phyloP scores from a whole-genome alignment of 1,284 basidiomycete species.

The Mycosarcoma mackinlayi region DNA sequence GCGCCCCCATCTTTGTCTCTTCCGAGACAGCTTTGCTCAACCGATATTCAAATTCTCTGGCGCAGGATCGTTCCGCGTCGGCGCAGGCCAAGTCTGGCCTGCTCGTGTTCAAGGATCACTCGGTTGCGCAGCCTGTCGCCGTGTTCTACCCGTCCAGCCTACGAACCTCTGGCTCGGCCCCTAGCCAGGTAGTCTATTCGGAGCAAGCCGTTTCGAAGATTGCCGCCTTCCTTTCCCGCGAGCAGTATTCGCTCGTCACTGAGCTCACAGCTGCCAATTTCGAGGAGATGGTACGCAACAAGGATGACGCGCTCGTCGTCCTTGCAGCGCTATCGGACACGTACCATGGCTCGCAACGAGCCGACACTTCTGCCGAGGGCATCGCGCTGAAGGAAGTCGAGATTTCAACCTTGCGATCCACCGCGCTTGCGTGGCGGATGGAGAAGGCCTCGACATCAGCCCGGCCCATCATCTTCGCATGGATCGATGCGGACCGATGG shows the following conservation, averaged over 20 bases:
- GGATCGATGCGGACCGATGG: slow-evolving; percentile 65
- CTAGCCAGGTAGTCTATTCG: slow-evolving; percentile 13
- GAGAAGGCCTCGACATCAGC: slow-evolving; percentile 3
- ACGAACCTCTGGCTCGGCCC: slow-evolving; percentile 6
- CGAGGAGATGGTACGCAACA: slow-evolving; percentile 53
- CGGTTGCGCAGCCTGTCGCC: slow-evolving; percentile 33
- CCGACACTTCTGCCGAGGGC: slow-evolving; percentile 20
- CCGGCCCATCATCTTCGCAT: slow-evolving; percentile 54
- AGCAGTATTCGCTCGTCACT: slow-evolving; percentile 53
- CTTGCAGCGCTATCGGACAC: slow-evolving; percentile 58
- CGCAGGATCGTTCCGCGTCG: slow-evolving; percentile 12
- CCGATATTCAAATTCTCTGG: slow-evolving; percentile 30
- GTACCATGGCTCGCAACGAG: slow-evolving; percentile 29
- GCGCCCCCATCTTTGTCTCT: slow-evolving; percentile 44
- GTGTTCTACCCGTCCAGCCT: slow-evolving; percentile 35
- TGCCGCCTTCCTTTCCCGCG: slow-evolving; percentile 45
- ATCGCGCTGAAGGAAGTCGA: slow-evolving; percentile 47
- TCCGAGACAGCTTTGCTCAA: slow-evolving; percentile 48
- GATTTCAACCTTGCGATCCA: slow-evolving; percentile 36
- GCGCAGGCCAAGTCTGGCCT: slow-evolving; percentile 43
- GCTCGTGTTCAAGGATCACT: slow-evolving; percentile 65
- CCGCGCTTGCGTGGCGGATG: slow-evolving; percentile 50
- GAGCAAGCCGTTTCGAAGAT: slow-evolving; percentile 25
- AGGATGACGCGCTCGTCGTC: slow-evolving; percentile 48
- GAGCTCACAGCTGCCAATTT: slow-evolving; percentile 58